phyloP scores from a whole-genome alignment of 768 basidiomycete genomes.

The Phaeolepiota aurea region DNA sequence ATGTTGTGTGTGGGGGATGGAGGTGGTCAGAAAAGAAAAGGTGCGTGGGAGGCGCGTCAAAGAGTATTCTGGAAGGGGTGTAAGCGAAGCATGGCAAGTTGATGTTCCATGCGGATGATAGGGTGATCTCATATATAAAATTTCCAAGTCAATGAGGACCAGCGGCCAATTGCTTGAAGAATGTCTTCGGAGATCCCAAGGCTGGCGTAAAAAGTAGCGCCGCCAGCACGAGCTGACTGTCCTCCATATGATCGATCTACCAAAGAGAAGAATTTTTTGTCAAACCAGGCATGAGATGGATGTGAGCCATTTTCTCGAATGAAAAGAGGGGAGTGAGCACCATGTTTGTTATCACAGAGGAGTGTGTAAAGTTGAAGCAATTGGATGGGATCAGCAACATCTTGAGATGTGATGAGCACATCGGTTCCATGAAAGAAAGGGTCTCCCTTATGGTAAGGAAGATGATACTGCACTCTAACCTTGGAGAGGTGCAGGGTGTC shows the following conservation, averaged over 20 bases:
- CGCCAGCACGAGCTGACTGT: constrained; percentile 14
- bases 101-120: constrained; percentile 7
- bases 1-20: constrained; percentile 12
- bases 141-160: constrained; percentile 16
- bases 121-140: constrained; percentile 15
- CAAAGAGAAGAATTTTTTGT: constrained; percentile 10
- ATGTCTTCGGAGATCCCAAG: constrained; percentile 13
- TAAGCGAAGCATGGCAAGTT: constrained; percentile 7
- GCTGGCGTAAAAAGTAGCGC: constrained; percentile 16
- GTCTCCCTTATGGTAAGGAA: constrained; percentile 21
- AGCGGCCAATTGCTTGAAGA: constrained; percentile 15
- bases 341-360: constrained; percentile 9
- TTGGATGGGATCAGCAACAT: constrained; percentile 10
- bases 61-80: neutral
- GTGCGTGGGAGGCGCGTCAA: constrained; percentile 3
- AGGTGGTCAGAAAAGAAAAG: constrained; percentile 10
- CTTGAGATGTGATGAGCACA: constrained; percentile 11
- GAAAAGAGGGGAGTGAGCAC: constrained; percentile 9
- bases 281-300: constrained; percentile 15
- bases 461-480: constrained; percentile 11
- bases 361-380: constrained; percentile 9
- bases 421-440: constrained; percentile 17
- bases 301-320: constrained; percentile 11
- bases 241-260: constrained; percentile 11
- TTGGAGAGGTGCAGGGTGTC: constrained; percentile 9